Base-by-base conservation (phyloP, 148 eudicot genomes). In the Arbutus unedo region DNA sequence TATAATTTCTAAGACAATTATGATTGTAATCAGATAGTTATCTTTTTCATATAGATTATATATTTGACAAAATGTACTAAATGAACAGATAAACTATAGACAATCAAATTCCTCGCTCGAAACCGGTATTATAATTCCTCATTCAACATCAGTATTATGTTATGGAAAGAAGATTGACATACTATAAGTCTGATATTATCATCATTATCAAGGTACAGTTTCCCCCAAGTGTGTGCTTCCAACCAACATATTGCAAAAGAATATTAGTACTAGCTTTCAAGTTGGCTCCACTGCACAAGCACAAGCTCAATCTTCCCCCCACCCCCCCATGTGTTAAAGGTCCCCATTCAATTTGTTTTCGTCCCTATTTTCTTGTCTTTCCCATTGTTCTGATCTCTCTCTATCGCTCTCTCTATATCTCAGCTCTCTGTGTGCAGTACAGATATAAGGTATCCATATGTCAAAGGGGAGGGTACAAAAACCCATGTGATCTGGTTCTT, bases 301-400 rank as follows among this genome's bases (percentile, higher is more conserved):
- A 1, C 18, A 19, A 54, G 56, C 18, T 54, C 14, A 54, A 54
- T 21, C 83, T 31, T 74, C 47, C 4, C 57, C 78, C 57, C 84
- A 48, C 81, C 57, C 49, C 50, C 64, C 80, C 80, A 77, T 77
- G 80, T 77, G 80, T 77, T 55, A 5, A 77, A 55, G 80, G 80
- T 77, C 80, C 80, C 79, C 79, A 51, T 57, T 6, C 51, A 82
- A 43, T 41, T 77, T 56, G 66, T 77, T 56, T 77, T 77, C 23
- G 8, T 54, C 16, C 49, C 8, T 77, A 6, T 15, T 18, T 23
- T 14, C 66, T 77, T 43, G 80, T 77, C 67, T 19, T 77, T 77
- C 67, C 48, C 11, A 3, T 56, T 56, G 80, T 77, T 41, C 21
- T 45, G 60, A 38, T 57, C 5, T 51, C 23, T 0, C 1, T 9